Conservation (phyloP, 805 yeast species). For the Barnettozyma siamensis region DNA sequence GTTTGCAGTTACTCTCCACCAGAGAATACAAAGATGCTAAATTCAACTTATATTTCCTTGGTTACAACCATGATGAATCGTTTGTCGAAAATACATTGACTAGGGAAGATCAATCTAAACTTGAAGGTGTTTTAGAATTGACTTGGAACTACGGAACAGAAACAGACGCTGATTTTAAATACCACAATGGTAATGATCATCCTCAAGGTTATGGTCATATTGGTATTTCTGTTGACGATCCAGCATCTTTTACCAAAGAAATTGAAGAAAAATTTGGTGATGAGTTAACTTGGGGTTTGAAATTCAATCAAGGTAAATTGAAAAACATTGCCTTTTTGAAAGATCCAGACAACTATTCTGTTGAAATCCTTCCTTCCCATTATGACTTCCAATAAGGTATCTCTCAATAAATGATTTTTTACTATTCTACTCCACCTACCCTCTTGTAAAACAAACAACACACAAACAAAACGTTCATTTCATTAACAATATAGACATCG, state of each 20-base stretch:
- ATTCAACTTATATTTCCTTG: slow-evolving; percentile 83
- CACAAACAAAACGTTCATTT: no score
- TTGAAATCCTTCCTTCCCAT: slow-evolving; percentile 58
- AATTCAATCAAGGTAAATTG: slow-evolving; percentile 50
- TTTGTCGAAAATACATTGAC: slow-evolving; percentile 37
- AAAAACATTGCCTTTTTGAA: slow-evolving; percentile 63
- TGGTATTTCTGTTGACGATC: slow-evolving; percentile 63
- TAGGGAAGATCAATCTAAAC: slow-evolving; percentile 29
- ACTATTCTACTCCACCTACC: no score
- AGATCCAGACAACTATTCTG: slow-evolving; percentile 89
- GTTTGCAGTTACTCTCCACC: slow-evolving; percentile 66
- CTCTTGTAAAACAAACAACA: no score
- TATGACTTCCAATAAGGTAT: neutral
- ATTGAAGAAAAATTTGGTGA: slow-evolving; percentile 42
- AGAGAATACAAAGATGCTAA: slow-evolving; percentile 59
- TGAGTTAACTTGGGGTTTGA: slow-evolving; percentile 52
- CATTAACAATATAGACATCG: no score
- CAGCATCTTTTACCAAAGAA: slow-evolving; percentile 49
- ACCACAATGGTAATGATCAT: slow-evolving; percentile 77
- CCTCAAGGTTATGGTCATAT: slow-evolving; percentile 86
- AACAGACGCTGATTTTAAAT: slow-evolving; percentile 61
- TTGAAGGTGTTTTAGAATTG: slow-evolving; percentile 77
- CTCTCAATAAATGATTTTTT: no score
- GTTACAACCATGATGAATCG: slow-evolving; percentile 47
- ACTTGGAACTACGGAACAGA: slow-evolving; percentile 98